Percentiles rank a stretch among this genome's conserved stretches.
Evolutionary conservation across 768 basidiomycete genomes (phyloP).

Genomic region (Lactarius indigo): DNA sequence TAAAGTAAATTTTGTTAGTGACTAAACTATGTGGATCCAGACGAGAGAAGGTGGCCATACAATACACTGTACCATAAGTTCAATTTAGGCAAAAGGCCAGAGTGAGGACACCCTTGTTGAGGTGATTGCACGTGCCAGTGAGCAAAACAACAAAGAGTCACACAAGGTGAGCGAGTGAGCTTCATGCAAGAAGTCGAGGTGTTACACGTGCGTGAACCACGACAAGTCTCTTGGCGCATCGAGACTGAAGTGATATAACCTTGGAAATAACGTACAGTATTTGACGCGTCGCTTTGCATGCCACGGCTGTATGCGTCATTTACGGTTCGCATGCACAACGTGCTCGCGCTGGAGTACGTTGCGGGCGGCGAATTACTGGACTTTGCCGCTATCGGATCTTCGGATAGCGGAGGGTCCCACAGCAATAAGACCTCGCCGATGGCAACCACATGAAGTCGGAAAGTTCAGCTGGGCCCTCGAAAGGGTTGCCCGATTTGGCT

Average conservation of each 20-base stretch:
- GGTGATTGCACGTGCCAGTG: conserved; percentile 23
- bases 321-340: conserved; percentile 67
- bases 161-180: conserved; percentile 22
- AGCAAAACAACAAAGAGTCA: not conserved
- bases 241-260: not conserved
- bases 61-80: too few relatives aligned
- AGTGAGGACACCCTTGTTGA: conserved; percentile 26
- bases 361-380: conserved; percentile 80
- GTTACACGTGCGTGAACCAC: conserved; percentile 15
- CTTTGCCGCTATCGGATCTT: too few relatives aligned
- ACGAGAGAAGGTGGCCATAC: too few relatives aligned
- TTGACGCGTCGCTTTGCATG: conserved; percentile 71
- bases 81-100: too few relatives aligned
- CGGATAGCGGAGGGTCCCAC: too few relatives aligned
- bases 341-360: conserved; percentile 73
- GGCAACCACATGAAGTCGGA: too few relatives aligned
- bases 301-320: conserved; percentile 61
- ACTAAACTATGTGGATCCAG: too few relatives aligned
- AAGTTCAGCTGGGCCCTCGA: too few relatives aligned
- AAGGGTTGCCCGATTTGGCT: too few relatives aligned
- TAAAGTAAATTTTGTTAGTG: too few relatives aligned
- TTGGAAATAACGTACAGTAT: conserved; percentile 47
- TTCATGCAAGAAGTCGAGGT: conserved; percentile 25
- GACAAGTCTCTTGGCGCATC: not conserved
- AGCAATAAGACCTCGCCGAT: too few relatives aligned